Base-by-base conservation (phyloP, 768 basidiomycete species). In the Cubamyces lactineus region DNA sequence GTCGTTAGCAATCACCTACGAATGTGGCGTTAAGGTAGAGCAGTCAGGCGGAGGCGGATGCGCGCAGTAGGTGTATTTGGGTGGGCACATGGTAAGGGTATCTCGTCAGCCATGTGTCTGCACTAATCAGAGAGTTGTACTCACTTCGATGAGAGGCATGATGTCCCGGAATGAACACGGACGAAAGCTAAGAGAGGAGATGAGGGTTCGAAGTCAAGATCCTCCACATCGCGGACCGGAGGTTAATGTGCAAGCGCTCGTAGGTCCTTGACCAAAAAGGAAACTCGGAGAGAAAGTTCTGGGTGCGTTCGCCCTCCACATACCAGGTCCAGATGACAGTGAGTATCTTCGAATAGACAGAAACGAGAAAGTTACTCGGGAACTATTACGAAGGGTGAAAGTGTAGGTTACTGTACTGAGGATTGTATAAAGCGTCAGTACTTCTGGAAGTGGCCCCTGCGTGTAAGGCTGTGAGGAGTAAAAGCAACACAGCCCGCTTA, bases 1-100 rank as follows among this genome's bases (percentile, higher is more conserved):
- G 80, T 96, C 94, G 78, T 98, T 98, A 8, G 94, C 95, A 70
- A 96, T 96, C 66, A 97, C 84, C 87, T 97, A 69, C 26, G 73
- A 28, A 12, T 16, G 24, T 26, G 9, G 47, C 34, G 38, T 6
- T 24, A 8, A 13, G 9, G 24, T 23, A 26, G 16, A 30, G 51
- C 11, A 21, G 28, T 28, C 38, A 38, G 39, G 21, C 23, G 21
- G 30, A 19, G 42, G 28, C 34, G 9, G 34, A 34, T 1, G 9
- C 9, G 34, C 34, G 34, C 34, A 34, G 34, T 34, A 34, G 34
- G 4, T 11, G 34, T 34, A 34, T 34, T 34, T 34, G 34, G 34
- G 9, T 34, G 34, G 34, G 11, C 28, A 28, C 28, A 28, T 28
- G 5, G 34, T 9, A 11, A 9, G 9, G 11, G 45, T 21, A 13